phyloP scores from a whole-genome alignment of 2,329 filamentous ascomycete species.

The Colletotrichum sp. region DNA sequence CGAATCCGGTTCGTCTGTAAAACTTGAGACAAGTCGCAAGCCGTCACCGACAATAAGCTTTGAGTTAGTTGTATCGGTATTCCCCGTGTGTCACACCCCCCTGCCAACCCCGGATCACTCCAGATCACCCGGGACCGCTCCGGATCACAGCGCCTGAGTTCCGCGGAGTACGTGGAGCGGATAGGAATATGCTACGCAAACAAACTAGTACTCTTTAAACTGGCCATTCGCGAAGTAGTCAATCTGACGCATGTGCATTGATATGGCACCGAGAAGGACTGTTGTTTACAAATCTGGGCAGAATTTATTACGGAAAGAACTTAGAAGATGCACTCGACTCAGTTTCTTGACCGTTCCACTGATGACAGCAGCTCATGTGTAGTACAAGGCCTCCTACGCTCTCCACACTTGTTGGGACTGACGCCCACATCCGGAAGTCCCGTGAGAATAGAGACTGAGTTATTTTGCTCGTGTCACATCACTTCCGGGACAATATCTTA shows the following conservation, averaged over 20 bases:
- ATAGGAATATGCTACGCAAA: not conserved
- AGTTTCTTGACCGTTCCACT: not conserved
- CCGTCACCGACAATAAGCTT: not conserved
- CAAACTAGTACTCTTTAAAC: not conserved
- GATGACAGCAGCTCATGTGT: not conserved
- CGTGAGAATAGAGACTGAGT: not conserved
- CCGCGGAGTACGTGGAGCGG: not conserved
- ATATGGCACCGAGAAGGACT: not conserved
- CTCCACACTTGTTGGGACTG: not conserved
- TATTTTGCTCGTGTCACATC: not conserved
- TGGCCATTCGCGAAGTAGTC: not conserved
- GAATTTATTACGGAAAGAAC: not conserved
- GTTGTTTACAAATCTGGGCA: not conserved
- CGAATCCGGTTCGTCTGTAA: not conserved
- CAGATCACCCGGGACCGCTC: not conserved
- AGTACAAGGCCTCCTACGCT: not conserved
- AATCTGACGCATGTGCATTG: not conserved
- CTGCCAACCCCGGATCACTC: not conserved
- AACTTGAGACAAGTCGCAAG: not conserved
- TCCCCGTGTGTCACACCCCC: not conserved
- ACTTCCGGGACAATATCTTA: not conserved
- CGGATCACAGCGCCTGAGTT: not conserved
- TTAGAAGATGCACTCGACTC: not conserved
- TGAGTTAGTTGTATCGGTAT: not conserved
- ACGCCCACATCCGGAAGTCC: not conserved